Conservation (phyloP, 2,329 filamentous ascomycete species). For the Aspergillus caelatus region DNA sequence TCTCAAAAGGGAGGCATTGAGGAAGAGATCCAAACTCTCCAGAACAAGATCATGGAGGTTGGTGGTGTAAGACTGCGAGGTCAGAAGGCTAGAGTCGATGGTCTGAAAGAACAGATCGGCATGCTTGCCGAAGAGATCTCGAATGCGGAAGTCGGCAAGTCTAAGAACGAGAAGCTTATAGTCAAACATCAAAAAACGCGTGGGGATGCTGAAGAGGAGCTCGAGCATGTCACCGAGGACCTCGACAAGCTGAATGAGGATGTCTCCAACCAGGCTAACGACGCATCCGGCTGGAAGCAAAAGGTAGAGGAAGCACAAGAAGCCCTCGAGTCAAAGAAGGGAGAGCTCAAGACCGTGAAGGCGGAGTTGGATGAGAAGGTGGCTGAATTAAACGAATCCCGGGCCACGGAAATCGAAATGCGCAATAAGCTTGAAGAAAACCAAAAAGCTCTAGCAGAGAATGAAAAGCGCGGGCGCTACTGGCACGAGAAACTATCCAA, state of each 20-base stretch:
- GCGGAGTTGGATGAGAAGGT: constrained; percentile 83
- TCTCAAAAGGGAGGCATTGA: constrained; percentile 88
- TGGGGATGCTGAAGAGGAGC: constrained; percentile 76
- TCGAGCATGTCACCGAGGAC: constrained; percentile 71
- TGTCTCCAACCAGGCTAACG: constrained; percentile 73
- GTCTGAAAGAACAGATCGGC: constrained; percentile 81
- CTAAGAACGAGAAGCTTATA: constrained; percentile 91
- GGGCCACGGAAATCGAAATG: constrained; percentile 95
- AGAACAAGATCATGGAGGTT: constrained; percentile 98
- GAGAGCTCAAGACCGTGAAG: constrained; percentile 78
- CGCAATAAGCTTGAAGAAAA: constrained; percentile 96
- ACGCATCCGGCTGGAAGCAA: constrained; percentile 71
- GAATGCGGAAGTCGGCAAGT: constrained; percentile 81
- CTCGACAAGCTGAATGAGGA: constrained; percentile 78
- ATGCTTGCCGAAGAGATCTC: constrained; percentile 80
- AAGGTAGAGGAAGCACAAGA: constrained; percentile 81
- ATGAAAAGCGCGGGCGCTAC: constrained; percentile 79
- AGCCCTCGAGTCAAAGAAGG: constrained; percentile 74
- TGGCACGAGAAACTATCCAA: constrained; percentile 91
- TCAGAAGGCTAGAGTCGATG: constrained; percentile 89
- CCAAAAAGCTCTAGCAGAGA: constrained; percentile 83
- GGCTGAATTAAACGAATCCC: constrained; percentile 81
- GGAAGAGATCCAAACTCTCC: constrained; percentile 86
- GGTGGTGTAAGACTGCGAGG: constrained; percentile 89
- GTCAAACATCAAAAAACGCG: constrained; percentile 83